A percentile compares a stretch with the other conserved stretches of the same genome.
Evolutionary conservation across 371 early-diverging fungal species (phyloP).

Genomic region (Mucor lusitanicus): DNA sequence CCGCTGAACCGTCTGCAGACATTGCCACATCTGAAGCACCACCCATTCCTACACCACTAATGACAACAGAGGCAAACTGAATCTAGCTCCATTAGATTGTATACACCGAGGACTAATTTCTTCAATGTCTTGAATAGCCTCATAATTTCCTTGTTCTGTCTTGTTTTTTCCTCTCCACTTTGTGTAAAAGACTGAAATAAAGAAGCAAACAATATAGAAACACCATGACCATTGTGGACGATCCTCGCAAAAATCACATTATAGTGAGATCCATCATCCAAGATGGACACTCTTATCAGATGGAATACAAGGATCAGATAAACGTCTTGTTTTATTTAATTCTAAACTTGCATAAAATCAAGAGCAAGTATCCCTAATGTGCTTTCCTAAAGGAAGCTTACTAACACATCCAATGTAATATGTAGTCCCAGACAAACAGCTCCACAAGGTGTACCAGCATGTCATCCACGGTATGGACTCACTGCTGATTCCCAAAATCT

Average conservation of each 20-base stretch:
- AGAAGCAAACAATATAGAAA: not conserved
- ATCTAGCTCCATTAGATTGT: not conserved
- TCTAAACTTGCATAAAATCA: slow-evolving; percentile 6
- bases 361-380: not conserved
- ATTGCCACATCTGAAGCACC: not conserved
- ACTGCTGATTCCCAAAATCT: slow-evolving; percentile 4
- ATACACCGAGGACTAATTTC: slow-evolving; percentile 6
- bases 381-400: not conserved
- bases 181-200: not conserved
- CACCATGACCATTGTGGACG: slow-evolving; percentile 1
- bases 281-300: slow-evolving; percentile 8
- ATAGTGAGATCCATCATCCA: slow-evolving; percentile 1
- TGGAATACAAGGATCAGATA: slow-evolving; percentile 14
- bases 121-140: not conserved
- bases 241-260: slow-evolving; percentile 1
- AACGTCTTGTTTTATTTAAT: slow-evolving; percentile 18
- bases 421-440: slow-evolving; percentile 6
- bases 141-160: not conserved
- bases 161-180: slow-evolving; percentile 1
- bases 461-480: not conserved
- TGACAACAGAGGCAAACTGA: slow-evolving; percentile 10
- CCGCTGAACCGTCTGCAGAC: not conserved
- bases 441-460: slow-evolving; percentile 1
- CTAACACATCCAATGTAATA: not conserved
- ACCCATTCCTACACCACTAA: slow-evolving; percentile 1